Percentiles rank a stretch among this genome's conserved stretches.
Evolutionary conservation across 1,139 yeast species (phyloP).

Genomic region (Candida dubliniensis): DNA sequence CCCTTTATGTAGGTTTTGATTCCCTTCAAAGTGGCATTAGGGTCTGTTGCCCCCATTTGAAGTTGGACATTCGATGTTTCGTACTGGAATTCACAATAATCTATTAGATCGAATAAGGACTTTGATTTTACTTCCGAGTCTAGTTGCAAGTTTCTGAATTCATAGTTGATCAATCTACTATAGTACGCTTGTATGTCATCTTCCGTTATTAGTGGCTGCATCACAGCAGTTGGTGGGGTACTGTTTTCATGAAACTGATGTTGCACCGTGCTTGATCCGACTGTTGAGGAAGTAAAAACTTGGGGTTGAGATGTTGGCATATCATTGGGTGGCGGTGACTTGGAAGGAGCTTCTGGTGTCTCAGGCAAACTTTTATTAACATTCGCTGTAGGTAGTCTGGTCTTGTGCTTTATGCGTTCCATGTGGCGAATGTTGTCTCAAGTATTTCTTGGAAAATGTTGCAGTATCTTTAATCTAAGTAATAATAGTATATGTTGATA

Average conservation of each 20-base stretch:
- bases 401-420: not conserved
- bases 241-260: conserved; percentile 3
- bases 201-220: conserved; percentile 5
- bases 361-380: not conserved
- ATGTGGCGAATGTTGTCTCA: not conserved
- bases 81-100: conserved; percentile 42
- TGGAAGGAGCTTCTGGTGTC: not conserved
- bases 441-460: no score
- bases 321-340: not conserved
- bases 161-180: conserved; percentile 32
- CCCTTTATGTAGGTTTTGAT: conserved; percentile 36
- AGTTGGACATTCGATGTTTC: conserved; percentile 25
- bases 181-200: conserved; percentile 21
- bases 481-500: not conserved
- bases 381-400: not conserved
- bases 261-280: not conserved
- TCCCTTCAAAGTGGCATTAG: conserved; percentile 21
- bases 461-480: no score
- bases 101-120: conserved; percentile 46
- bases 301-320: not conserved
- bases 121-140: conserved; percentile 31
- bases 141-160: conserved; percentile 39
- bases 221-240: not conserved
- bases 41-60: conserved; percentile 15
- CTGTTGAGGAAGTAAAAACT: not conserved